Evolutionary conservation across 1,139 yeast species (phyloP).

Genomic region (Meyerozyma athensensis): DNA sequence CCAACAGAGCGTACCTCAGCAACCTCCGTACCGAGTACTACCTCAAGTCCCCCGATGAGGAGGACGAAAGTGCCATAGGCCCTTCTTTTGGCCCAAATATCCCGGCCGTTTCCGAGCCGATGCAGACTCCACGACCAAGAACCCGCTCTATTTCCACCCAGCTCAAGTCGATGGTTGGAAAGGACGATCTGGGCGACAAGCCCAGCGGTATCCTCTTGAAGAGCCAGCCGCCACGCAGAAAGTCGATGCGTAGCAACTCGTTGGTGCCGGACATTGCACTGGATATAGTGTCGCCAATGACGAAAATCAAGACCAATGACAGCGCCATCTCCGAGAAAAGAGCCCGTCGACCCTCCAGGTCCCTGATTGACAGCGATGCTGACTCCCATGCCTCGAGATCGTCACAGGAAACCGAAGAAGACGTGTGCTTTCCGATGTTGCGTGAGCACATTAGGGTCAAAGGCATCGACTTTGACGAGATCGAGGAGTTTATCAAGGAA

Average conservation of each 20-base stretch:
- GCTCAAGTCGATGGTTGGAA: conserved; percentile 9
- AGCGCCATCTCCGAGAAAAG: conserved; percentile 18
- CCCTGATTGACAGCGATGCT: conserved; percentile 54
- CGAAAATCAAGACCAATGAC: conserved; percentile 30
- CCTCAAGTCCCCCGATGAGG: conserved; percentile 22
- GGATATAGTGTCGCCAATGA: conserved; percentile 31
- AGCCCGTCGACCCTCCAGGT: conserved; percentile 31
- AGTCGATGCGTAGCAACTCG: conserved; percentile 16
- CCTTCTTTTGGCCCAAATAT: background rate
- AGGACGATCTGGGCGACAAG: background rate
- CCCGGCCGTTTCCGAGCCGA: conserved; percentile 14
- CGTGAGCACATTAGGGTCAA: conserved; percentile 65
- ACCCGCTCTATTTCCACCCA: conserved; percentile 28
- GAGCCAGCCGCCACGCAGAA: conserved; percentile 9
- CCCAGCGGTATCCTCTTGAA: conserved; percentile 6
- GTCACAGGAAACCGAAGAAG: conserved; percentile 89
- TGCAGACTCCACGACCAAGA: conserved; percentile 19
- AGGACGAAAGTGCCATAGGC: conserved; percentile 20
- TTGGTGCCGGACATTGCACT: conserved; percentile 18
- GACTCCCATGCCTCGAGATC: conserved; percentile 70
- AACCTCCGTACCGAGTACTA: conserved; percentile 21
- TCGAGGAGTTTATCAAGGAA: conserved; percentile 68
- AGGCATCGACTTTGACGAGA: conserved; percentile 75
- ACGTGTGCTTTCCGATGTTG: conserved; percentile 94
- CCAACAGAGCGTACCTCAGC: conserved; percentile 9